Conservation (phyloP, 352 stramenopile species). For the Phytophthora melonis region DNA sequence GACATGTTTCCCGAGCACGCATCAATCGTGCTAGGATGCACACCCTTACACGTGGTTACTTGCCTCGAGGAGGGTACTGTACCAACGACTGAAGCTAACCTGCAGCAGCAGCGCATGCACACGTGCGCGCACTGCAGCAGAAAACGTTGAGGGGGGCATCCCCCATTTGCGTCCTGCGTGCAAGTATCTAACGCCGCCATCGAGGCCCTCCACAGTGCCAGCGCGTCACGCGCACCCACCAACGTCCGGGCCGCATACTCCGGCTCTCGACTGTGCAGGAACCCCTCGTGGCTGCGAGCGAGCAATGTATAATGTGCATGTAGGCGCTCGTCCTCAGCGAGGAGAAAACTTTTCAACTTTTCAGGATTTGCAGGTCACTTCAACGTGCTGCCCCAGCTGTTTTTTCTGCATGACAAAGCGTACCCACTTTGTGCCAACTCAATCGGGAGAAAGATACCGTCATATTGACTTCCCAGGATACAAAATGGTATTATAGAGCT, state of each 20-base stretch:
- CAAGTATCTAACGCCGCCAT: too few relatives aligned
- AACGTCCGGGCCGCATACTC: slow-evolving; percentile 12
- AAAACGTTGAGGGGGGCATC: slow-evolving; percentile 15
- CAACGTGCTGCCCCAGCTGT: slow-evolving; percentile 18
- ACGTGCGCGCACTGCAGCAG: background rate
- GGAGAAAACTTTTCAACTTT: too few relatives aligned
- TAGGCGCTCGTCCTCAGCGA: too few relatives aligned
- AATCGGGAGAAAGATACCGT: slow-evolving; percentile 17
- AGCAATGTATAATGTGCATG: too few relatives aligned
- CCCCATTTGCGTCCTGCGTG: slow-evolving; percentile 10
- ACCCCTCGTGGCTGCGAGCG: background rate
- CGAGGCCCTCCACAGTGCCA: background rate
- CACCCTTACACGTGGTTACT: slow-evolving; percentile 30
- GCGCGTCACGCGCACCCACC: slow-evolving; percentile 16
- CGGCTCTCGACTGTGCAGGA: slow-evolving; percentile 12
- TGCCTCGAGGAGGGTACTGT: background rate
- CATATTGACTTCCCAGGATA: background rate
- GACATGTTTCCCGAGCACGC: too few relatives aligned
- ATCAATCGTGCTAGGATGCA: background rate
- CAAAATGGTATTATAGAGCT: background rate
- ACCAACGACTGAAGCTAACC: slow-evolving; percentile 22
- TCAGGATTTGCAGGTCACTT: slow-evolving; percentile 26
- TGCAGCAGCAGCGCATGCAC: background rate
- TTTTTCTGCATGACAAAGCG: background rate
- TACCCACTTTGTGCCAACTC: slow-evolving; percentile 21